Conservation (phyloP, 1,284 basidiomycete species). For the Sporisorium iseilematis-ciliati region DNA sequence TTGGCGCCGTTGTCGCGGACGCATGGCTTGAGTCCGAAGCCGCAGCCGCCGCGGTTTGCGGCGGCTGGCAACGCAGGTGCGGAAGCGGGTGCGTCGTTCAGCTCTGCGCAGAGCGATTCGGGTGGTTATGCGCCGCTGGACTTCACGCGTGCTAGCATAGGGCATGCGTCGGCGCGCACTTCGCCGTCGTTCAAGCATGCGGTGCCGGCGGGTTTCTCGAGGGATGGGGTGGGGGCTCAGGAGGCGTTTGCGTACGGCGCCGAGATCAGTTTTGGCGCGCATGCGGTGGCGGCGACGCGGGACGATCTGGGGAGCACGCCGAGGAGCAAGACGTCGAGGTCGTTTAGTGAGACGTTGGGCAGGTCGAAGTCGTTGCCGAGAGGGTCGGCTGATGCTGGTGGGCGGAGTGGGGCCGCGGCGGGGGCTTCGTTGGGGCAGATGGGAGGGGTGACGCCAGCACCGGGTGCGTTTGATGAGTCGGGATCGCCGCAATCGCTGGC, state of each 20-base stretch:
- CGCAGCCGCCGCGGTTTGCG: conserved; percentile 39
- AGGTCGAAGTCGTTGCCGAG: conserved; percentile 58
- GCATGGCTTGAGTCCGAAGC: conserved; percentile 58
- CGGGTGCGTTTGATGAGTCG: conserved; percentile 25
- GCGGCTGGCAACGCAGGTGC: conserved; percentile 11
- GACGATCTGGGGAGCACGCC: conserved; percentile 41
- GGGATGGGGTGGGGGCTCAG: conserved; percentile 29
- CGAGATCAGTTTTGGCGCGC: conserved; percentile 59
- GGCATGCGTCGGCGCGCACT: conserved; percentile 55
- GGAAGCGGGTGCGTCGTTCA: conserved; percentile 27
- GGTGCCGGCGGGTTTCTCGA: conserved; percentile 32
- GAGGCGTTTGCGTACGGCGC: conserved; percentile 60
- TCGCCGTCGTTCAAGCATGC: conserved; percentile 54
- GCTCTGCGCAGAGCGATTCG: conserved; percentile 55
- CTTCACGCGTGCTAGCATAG: conserved; percentile 36
- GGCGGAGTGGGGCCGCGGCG: neutral
- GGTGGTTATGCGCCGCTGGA: conserved; percentile 41
- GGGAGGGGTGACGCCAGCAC: conserved; percentile 14
- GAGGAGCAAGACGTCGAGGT: conserved; percentile 48
- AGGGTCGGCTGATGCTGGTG: conserved; percentile 25
- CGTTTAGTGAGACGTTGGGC: conserved; percentile 57
- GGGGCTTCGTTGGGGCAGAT: conserved; percentile 11
- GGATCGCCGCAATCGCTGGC: conserved; percentile 17
- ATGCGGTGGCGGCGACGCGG: conserved; percentile 27
- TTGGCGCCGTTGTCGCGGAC: conserved; percentile 64